Evolutionary conservation across 495 filamentous ascomycete genomes (phyloP).

Genomic region (Penicillium ucsense): DNA sequence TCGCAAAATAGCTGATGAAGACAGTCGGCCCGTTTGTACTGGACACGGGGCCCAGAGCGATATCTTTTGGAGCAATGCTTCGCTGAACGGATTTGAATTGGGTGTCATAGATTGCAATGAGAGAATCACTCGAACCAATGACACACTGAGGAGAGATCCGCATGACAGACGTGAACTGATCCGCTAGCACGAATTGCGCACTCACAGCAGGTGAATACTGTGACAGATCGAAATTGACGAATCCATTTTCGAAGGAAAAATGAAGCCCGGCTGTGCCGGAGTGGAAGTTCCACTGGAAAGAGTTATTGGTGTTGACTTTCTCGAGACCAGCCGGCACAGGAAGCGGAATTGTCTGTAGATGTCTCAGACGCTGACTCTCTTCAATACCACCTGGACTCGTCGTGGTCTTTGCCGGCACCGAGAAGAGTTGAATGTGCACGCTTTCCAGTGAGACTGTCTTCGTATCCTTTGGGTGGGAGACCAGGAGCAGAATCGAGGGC

Average conservation of each 20-base stretch:
- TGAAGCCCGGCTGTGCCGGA: slow-evolving; percentile 32
- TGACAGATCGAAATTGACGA: slow-evolving; percentile 36
- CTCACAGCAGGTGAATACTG: slow-evolving; percentile 34
- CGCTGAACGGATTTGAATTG: slow-evolving; percentile 55
- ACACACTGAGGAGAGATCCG: slow-evolving; percentile 36
- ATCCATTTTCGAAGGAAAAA: slow-evolving; percentile 34
- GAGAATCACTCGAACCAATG: slow-evolving; percentile 35
- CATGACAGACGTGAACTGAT: slow-evolving; percentile 36
- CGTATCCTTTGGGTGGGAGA: slow-evolving; percentile 28
- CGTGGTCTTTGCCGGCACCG: slow-evolving; percentile 21
- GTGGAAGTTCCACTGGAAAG: slow-evolving; percentile 37
- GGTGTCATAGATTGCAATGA: slow-evolving; percentile 52
- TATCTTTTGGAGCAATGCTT: slow-evolving; percentile 37
- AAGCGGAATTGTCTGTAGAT: slow-evolving; percentile 30
- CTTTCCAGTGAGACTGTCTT: slow-evolving; percentile 22
- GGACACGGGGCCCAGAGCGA: slow-evolving; percentile 21
- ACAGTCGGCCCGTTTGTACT: slow-evolving; percentile 13
- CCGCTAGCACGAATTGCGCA: slow-evolving; percentile 33
- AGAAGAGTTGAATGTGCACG: slow-evolving; percentile 35
- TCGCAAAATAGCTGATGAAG: slow-evolving; percentile 53
- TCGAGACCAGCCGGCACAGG: slow-evolving; percentile 20
- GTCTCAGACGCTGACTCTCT: slow-evolving; percentile 28
- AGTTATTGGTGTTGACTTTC: slow-evolving; percentile 13
- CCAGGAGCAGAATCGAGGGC: slow-evolving; percentile 31
- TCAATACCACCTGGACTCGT: slow-evolving; percentile 10